Base-by-base conservation (phyloP, 441 rosid species). In the Pelargonium cotyledonis region DNA sequence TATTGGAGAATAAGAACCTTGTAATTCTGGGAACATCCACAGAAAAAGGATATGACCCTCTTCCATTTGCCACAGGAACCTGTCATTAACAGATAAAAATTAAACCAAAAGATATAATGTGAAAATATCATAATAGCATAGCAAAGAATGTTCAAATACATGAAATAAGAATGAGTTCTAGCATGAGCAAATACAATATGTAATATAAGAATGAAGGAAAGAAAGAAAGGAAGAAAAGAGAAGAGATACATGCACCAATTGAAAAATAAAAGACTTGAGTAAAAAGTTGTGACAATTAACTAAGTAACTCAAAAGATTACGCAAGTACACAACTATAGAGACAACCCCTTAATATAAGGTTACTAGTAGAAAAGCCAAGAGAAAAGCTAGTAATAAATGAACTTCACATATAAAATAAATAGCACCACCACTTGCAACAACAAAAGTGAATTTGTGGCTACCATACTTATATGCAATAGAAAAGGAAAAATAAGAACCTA, bases 21-120 rank as follows among this genome's bases (percentile, higher is more conserved):
- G 98, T 90, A 75, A 92, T 80, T 78, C 96, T 82, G 51, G 99
- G 99, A 77, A 92, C 97, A 75, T 92, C 92, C 69, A 89, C 92
- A 74, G 95, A 78, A 81, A 90, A 95, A 71, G 98, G 99, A 88
- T 89, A 85, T 26, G 98, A 89, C 76, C 95, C 95, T 76, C 92
- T 83, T 81, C 97, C 97, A 84, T 89, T 95, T 73, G 99, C 98
- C 78, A 95, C 94, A 75, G 99, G 99, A 71, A 95, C 99, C 99
- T 95, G 82, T 19, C 53, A 73, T 77, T 67, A 38, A 71, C 73
- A 78, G 15, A 6, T 9, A 67, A 21, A 60, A 31, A 5, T 8
- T 60, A 49, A 75, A 63, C 57, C 65, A 69, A 76, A 68, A 64
- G 60, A 70, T 29, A 68, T 41, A 6, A 15, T 57, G 23, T 57